Evolutionary conservation across 352 stramenopile genomes (phyloP).

Genomic region (Phytophthora constricta): DNA sequence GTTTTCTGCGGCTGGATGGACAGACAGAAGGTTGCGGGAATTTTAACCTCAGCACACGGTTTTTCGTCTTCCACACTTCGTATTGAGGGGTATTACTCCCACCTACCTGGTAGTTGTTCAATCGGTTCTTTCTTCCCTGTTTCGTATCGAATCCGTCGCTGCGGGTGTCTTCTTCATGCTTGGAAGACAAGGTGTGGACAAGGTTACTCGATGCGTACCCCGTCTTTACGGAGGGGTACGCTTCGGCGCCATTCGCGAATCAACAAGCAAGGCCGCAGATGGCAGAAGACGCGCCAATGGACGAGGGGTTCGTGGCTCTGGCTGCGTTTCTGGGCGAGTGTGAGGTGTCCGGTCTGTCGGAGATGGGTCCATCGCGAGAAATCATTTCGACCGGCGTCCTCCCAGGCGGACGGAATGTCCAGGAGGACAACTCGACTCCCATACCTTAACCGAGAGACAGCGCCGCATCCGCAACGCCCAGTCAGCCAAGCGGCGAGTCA

Average conservation of each 20-base stretch:
- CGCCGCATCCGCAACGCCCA: constrained; percentile 35
- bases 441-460: constrained; percentile 18
- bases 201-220: neutral
- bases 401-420: neutral
- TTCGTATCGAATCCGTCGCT: too few relatives aligned
- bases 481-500: constrained; percentile 31
- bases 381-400: neutral
- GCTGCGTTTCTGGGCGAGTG: neutral
- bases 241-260: neutral
- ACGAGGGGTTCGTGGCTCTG: neutral
- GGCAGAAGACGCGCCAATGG: neutral
- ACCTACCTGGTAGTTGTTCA: too few relatives aligned
- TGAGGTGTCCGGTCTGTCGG: neutral
- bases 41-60: too few relatives aligned
- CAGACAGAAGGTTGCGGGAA: too few relatives aligned
- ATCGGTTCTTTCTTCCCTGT: too few relatives aligned
- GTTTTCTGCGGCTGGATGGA: too few relatives aligned
- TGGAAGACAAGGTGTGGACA: too few relatives aligned
- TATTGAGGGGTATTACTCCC: too few relatives aligned
- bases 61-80: too few relatives aligned
- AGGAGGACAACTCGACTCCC: neutral
- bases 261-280: neutral
- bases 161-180: too few relatives aligned
- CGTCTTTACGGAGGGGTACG: neutral
- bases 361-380: neutral